These are phyloP conservation scores for Akebia trifoliata DNA, from an alignment of 164 flowering plant species.

Conservation along the genomic window DNA sequence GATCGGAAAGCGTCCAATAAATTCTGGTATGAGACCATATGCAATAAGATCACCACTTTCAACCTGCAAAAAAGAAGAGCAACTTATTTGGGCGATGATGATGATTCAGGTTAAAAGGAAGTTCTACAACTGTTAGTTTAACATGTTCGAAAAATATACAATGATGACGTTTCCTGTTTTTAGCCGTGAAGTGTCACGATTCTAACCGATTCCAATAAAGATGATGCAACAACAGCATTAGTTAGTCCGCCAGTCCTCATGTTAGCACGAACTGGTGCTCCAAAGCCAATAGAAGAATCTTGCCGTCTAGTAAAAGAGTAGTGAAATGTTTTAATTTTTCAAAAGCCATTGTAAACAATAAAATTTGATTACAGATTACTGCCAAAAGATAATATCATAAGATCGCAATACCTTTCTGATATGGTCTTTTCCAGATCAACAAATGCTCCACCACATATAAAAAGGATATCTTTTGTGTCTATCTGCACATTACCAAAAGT, in stretches of 20 bases:
- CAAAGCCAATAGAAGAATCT: constrained; percentile 98
- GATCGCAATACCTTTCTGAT: constrained; percentile 70
- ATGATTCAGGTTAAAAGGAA: too few species aligned
- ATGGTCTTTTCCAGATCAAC: constrained; percentile 94
- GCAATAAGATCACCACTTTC: constrained; percentile 95
- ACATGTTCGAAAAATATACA: too few species aligned
- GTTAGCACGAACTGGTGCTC: constrained; percentile 98
- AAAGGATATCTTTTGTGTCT: constrained; percentile 95
- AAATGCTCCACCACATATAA: constrained; percentile 99
- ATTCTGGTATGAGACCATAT: constrained; percentile 97
- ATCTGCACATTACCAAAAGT: constrained; percentile 47
- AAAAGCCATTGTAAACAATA: constrained; percentile 3
- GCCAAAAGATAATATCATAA: constrained; percentile 7
- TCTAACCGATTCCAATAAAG: constrained; percentile 79
- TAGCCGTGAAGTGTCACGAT: constrained; percentile 1
- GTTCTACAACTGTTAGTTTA: too few species aligned
- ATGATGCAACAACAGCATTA: constrained; percentile 69
- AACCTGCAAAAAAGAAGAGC: constrained; percentile 49
- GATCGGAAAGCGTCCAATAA: constrained; percentile 95
- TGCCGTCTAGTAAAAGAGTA: constrained; percentile 57
- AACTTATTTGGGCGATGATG: neutral
- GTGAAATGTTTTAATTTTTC: neutral
- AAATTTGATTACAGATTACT: neutral
- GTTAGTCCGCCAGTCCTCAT: constrained; percentile 76
- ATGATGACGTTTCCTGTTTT: too few species aligned